Percentiles rank a stretch among this genome's conserved stretches.
These are phyloP conservation scores for Rosa persica DNA, from an alignment of 306 rosid species.

Conservation along the genomic window DNA sequence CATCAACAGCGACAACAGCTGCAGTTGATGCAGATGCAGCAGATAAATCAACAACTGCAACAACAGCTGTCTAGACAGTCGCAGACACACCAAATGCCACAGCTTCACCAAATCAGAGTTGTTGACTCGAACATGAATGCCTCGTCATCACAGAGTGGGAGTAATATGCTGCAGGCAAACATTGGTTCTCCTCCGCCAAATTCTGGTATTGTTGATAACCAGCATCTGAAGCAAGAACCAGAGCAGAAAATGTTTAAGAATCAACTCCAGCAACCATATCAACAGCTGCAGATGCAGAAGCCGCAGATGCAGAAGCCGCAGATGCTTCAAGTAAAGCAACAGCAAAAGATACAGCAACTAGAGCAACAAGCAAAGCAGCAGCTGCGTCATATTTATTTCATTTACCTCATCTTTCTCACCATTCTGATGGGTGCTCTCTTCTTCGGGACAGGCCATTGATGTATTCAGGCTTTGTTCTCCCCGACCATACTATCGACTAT, in stretches of 20 bases:
- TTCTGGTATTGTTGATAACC: slow-evolving; percentile 61
- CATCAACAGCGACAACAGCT: slow-evolving; percentile 46
- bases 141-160: slow-evolving; percentile 55
- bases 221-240: slow-evolving; percentile 46
- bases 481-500: neutral
- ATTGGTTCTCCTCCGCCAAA: slow-evolving; percentile 45
- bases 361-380: slow-evolving; percentile 68
- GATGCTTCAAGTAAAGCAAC: slow-evolving; percentile 40
- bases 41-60: slow-evolving; percentile 40
- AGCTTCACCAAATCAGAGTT: slow-evolving; percentile 69
- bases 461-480: neutral
- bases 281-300: slow-evolving; percentile 45
- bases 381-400: slow-evolving; percentile 18
- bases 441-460: neutral
- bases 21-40: slow-evolving; percentile 18
- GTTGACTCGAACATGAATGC: slow-evolving; percentile 58
- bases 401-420: neutral
- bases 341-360: slow-evolving; percentile 15
- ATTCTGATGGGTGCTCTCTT: neutral
- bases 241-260: too few species aligned
- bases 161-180: neutral
- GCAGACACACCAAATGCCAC: slow-evolving; percentile 27
- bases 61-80: slow-evolving; percentile 56
- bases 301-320: neutral
- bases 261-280: slow-evolving; percentile 43